Evolutionary conservation across 2,329 filamentous ascomycete species (phyloP).

Genomic region (Ustulina deusta): DNA sequence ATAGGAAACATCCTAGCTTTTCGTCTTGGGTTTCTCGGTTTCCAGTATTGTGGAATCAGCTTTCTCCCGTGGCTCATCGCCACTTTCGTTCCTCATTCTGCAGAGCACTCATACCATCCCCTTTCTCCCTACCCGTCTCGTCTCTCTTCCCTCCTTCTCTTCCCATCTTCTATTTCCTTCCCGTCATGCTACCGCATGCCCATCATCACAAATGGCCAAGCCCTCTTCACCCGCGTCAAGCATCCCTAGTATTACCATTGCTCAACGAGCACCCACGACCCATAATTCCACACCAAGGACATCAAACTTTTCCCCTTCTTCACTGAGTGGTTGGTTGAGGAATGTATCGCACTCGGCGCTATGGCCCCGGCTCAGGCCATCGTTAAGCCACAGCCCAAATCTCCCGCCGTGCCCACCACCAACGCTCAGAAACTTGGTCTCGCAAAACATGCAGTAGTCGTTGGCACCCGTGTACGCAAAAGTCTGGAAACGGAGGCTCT

Average conservation of each 20-base stretch:
- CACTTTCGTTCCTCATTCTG: neutral
- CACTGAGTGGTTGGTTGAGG: conserved; percentile 92
- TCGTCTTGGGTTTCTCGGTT: neutral
- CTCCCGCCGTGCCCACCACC: conserved; percentile 89
- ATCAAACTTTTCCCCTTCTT: conserved; percentile 92
- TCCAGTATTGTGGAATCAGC: neutral
- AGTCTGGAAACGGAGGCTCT: conserved; percentile 92
- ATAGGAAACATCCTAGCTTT: neutral
- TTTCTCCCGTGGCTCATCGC: neutral
- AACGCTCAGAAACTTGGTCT: conserved; percentile 75
- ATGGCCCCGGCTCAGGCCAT: conserved; percentile 84
- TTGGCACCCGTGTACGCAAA: conserved; percentile 97
- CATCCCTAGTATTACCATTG: neutral
- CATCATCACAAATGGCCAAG: neutral
- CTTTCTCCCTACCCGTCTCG: neutral
- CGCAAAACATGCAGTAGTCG: conserved; percentile 96
- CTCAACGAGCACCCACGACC: conserved; percentile 75
- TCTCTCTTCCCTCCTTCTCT: neutral
- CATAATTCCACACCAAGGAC: conserved; percentile 92
- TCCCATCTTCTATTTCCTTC: neutral
- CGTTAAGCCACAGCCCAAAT: conserved; percentile 94
- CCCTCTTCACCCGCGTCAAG: conserved; percentile 27
- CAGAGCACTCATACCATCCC: neutral
- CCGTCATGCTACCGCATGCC: neutral
- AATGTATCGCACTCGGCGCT: conserved; percentile 90